Evolutionary conservation across 106 monocot genomes (phyloP).

Genomic region (Dioscorea dumetorum): DNA sequence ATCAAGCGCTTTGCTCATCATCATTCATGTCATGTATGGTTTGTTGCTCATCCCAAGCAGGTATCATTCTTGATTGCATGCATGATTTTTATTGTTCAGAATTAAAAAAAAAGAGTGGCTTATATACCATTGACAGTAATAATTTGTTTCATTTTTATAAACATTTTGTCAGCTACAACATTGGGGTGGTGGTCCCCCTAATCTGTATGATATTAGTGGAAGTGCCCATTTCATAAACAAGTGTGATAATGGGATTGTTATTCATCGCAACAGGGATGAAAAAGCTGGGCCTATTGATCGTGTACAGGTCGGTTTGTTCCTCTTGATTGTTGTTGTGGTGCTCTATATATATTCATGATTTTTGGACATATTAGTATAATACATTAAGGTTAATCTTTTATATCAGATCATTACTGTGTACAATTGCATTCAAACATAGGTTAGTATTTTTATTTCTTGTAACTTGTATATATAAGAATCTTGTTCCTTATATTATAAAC

Average conservation of each 20-base stretch:
- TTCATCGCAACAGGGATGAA: constrained; percentile 73
- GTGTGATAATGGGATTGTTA: constrained; percentile 94
- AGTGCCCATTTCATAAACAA: constrained; percentile 98
- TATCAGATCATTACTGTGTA: too few species aligned
- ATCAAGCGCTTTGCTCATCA: constrained; percentile 89
- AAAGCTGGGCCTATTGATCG: constrained; percentile 53
- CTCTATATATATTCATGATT: not conserved
- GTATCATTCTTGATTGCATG: constrained; percentile 21
- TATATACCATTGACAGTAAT: too few species aligned
- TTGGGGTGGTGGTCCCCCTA: constrained; percentile 75
- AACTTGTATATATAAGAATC: too few species aligned
- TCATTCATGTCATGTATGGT: constrained; percentile 97
- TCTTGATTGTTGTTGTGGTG: not conserved
- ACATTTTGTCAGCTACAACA: constrained; percentile 54
- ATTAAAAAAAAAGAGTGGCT: too few species aligned
- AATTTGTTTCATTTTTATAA: not conserved
- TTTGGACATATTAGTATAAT: not conserved
- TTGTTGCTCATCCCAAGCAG: constrained; percentile 97
- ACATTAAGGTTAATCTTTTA: too few species aligned
- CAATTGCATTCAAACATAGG: too few species aligned
- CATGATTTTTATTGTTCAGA: not conserved
- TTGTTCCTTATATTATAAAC: too few species aligned
- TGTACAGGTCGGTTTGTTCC: constrained; percentile 38
- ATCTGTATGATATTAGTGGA: constrained; percentile 96
- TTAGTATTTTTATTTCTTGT: too few species aligned